Evolutionary conservation across 192 early-diverging fungal genomes (phyloP).

Genomic region (Coemansia sp.): DNA sequence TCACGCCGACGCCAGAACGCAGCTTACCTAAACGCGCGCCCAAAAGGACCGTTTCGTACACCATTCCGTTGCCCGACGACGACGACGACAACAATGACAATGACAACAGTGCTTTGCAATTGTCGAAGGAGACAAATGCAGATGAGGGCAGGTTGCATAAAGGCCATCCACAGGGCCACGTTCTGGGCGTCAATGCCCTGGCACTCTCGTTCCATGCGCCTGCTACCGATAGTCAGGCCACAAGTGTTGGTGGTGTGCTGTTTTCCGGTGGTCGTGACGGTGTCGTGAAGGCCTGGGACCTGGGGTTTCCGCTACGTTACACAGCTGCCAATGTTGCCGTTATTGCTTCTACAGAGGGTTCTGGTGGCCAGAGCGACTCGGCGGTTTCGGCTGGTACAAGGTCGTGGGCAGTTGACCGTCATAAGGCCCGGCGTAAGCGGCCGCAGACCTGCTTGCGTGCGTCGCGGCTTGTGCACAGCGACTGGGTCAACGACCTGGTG

Average conservation of each 20-base stretch:
- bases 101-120: not conserved
- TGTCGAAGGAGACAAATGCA: not conserved
- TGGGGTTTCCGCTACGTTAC: constrained; percentile 42
- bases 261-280: constrained; percentile 91
- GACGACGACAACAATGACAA: not conserved
- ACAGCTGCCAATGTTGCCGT: not conserved
- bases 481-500: constrained; percentile 96
- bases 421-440: constrained; percentile 26
- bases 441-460: constrained; percentile 67
- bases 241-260: constrained; percentile 64
- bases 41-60: constrained; percentile 45
- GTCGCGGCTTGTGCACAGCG: constrained; percentile 80
- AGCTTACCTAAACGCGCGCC: constrained; percentile 45
- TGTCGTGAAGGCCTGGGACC: constrained; percentile 83
- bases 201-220: constrained; percentile 54
- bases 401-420: constrained; percentile 31
- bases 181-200: constrained; percentile 85
- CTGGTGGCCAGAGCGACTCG: not conserved
- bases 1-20: constrained; percentile 44
- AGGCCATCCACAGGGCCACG: constrained; percentile 60
- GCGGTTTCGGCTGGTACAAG: not conserved
- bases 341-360: not conserved
- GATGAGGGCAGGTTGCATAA: constrained; percentile 6
- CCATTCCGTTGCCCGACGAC: constrained; percentile 41
- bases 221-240: not conserved